phyloP scores from a whole-genome alignment of 225 moss, liverwort and hornwort species.

The Rhytidiadelphus loreus region DNA sequence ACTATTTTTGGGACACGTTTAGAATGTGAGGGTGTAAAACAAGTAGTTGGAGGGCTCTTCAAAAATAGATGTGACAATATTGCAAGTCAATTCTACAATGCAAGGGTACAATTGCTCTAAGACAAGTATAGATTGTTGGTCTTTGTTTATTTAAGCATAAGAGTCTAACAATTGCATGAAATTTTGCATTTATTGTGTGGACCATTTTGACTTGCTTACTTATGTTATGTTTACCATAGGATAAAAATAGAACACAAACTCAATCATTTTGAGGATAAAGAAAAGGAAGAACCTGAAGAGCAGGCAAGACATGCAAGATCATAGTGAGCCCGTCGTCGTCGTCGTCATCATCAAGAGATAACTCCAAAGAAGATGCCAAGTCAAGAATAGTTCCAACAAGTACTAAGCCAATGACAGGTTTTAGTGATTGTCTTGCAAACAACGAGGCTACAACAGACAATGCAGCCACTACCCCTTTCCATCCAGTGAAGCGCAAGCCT shows the following conservation, averaged over 20 bases:
- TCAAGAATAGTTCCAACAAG: constrained; percentile 47
- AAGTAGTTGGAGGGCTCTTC: not conserved
- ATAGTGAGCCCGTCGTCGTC: constrained; percentile 18
- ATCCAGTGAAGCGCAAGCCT: constrained; percentile 32
- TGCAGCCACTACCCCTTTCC: constrained; percentile 37
- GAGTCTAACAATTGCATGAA: not conserved
- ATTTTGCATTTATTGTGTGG: no score
- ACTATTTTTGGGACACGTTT: not conserved
- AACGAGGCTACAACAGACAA: constrained; percentile 42
- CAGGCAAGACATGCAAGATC: constrained; percentile 33
- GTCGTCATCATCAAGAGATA: constrained; percentile 10
- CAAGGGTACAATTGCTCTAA: not conserved
- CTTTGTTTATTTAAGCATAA: not conserved
- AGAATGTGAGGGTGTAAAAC: not conserved
- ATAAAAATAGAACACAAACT: not conserved
- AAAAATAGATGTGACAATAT: not conserved
- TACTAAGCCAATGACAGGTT: constrained; percentile 20
- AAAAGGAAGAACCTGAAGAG: constrained; percentile 50
- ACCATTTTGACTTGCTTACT: not conserved
- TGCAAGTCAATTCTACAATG: not conserved
- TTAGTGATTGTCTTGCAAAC: constrained; percentile 15
- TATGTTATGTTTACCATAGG: no score
- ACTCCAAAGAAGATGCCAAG: constrained; percentile 15
- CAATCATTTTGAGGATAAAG: not conserved
- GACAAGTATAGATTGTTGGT: not conserved